A percentile compares a stretch with the other conserved stretches of the same genome.
These are phyloP conservation scores for Naumovozyma castellii DNA, from an alignment of 805 yeast genomes.

Conservation along the genomic window DNA sequence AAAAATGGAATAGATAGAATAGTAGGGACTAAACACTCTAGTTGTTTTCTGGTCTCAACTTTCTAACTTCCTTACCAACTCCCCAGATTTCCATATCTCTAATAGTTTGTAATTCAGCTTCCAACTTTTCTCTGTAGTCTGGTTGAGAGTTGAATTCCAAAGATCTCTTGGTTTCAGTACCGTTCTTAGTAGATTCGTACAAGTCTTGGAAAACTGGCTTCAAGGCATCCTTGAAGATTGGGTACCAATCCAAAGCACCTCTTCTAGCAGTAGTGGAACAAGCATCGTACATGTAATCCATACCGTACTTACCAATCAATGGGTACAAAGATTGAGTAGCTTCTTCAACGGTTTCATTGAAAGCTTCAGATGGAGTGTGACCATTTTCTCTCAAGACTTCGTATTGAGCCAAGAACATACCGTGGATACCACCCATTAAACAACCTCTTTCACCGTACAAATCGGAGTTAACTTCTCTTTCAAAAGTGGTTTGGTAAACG, in stretches of 20 bases:
- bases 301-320: constrained; percentile 97
- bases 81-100: constrained; percentile 99
- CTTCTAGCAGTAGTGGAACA: constrained; percentile 99
- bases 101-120: constrained; percentile 84
- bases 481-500: constrained; percentile 99
- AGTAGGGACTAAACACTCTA: constrained; percentile 31
- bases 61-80: constrained; percentile 99
- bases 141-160: constrained; percentile 96
- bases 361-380: constrained; percentile 99
- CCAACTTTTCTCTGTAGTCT: constrained; percentile 95
- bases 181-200: constrained; percentile 90
- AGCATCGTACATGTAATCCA: constrained; percentile 99
- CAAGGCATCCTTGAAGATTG: constrained; percentile 95
- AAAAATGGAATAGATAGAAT: background rate
- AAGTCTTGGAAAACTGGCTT: constrained; percentile 97
- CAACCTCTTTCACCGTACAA: constrained; percentile 99
- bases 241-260: constrained; percentile 99
- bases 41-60: constrained; percentile 98
- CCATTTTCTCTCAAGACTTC: constrained; percentile 99
- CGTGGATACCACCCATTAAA: constrained; percentile 99
- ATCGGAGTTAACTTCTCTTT: constrained; percentile 98
- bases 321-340: constrained; percentile 99
- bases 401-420: constrained; percentile 99
- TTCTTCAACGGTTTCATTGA: constrained; percentile 99
- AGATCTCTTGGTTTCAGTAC: constrained; percentile 96